A percentile compares a stretch with the other conserved stretches of the same genome.
Conservation (phyloP, 2,329 filamentous ascomycete genomes). For the Stromatinia cepivora region DNA sequence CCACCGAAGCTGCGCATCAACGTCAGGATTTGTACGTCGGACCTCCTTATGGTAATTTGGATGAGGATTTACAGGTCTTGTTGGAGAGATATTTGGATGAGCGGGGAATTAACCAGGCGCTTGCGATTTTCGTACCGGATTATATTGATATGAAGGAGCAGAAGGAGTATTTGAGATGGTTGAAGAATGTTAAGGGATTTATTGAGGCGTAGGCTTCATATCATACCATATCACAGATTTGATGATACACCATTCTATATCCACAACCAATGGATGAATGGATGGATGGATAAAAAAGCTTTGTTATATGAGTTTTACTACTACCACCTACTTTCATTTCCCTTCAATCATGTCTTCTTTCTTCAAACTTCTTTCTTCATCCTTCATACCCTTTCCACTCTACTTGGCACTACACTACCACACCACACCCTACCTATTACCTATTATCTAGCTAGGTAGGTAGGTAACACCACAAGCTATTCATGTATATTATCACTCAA, state of each 20-base stretch:
- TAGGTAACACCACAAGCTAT: too few relatives aligned
- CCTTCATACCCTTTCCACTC: conserved; percentile 23
- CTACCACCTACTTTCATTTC: neutral
- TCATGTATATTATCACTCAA: conserved; percentile 11
- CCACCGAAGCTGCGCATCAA: conserved; percentile 74
- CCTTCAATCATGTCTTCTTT: conserved; percentile 33
- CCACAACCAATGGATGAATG: neutral
- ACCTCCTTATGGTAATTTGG: conserved; percentile 88
- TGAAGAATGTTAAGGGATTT: conserved; percentile 84
- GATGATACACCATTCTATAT: neutral
- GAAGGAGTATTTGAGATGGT: conserved; percentile 90
- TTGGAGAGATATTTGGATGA: conserved; percentile 94
- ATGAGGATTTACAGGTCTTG: conserved; percentile 91
- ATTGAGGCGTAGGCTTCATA: conserved; percentile 61
- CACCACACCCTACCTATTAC: neutral
- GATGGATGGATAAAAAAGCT: conserved; percentile 9
- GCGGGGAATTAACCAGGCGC: conserved; percentile 81
- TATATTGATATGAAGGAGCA: conserved; percentile 99
- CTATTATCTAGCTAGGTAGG: too few relatives aligned
- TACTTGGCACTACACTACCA: neutral
- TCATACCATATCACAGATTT: neutral
- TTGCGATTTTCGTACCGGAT: conserved; percentile 89
- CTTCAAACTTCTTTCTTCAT: too few relatives aligned
- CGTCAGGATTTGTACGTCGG: conserved; percentile 82
- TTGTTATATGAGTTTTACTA: conserved; percentile 8